Conservation (phyloP, 331 rosid species). For the Acacia concinna region DNA sequence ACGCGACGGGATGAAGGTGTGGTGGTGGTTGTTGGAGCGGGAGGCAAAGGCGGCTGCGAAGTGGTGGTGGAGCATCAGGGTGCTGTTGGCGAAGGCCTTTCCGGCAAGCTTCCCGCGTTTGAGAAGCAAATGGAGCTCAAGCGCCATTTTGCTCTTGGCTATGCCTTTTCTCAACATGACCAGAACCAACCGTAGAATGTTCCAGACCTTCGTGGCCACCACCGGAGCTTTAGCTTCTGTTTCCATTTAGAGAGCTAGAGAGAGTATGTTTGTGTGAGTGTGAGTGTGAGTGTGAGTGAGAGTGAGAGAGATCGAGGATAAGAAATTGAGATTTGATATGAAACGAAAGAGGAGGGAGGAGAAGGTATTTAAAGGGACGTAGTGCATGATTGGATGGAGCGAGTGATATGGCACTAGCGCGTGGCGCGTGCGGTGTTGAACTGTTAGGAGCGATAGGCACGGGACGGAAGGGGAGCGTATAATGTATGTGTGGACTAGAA, state of each 20-base stretch:
- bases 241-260: slow-evolving; percentile 55
- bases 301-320: slow-evolving; percentile 20
- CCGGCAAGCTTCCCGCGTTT: slow-evolving; percentile 77
- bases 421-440: background rate
- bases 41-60: slow-evolving; percentile 44
- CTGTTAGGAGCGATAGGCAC: background rate
- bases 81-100: slow-evolving; percentile 55
- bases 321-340: slow-evolving; percentile 4
- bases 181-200: slow-evolving; percentile 53
- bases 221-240: slow-evolving; percentile 44
- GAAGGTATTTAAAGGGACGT: slow-evolving; percentile 51
- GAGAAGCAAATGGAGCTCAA: slow-evolving; percentile 54
- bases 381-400: background rate
- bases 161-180: slow-evolving; percentile 68
- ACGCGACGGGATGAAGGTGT: slow-evolving; percentile 52
- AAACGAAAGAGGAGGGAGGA: background rate
- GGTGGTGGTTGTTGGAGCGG: slow-evolving; percentile 49
- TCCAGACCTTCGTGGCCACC: slow-evolving; percentile 66
- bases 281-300: background rate
- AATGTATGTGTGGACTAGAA: background rate
- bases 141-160: slow-evolving; percentile 58
- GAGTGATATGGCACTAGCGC: background rate
- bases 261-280: no score
- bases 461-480: background rate
- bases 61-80: slow-evolving; percentile 47